Evolutionary conservation across 441 rosid genomes (phyloP).

Genomic region (Erodium moschatum): DNA sequence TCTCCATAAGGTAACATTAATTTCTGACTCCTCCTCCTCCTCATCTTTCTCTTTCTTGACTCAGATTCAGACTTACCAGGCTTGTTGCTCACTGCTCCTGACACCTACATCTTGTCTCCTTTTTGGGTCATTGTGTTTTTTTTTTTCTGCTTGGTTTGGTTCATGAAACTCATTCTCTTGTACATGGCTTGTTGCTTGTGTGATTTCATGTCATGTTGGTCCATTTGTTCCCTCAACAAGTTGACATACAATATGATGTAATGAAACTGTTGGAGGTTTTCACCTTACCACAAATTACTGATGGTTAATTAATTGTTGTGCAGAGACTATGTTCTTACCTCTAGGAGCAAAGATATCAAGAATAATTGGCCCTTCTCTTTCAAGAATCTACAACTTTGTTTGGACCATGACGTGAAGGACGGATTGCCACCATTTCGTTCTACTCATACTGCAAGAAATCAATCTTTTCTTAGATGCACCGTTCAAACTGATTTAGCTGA

Average conservation of each 20-base stretch:
- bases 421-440: slow-evolving; percentile 73
- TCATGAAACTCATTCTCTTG: slow-evolving; percentile 12
- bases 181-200: slow-evolving; percentile 12
- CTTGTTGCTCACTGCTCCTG: slow-evolving; percentile 28
- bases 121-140: slow-evolving; percentile 17
- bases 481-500: slow-evolving; percentile 23
- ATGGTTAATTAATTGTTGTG: slow-evolving; percentile 23
- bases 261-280: too few species aligned
- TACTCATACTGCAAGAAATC: slow-evolving; percentile 37
- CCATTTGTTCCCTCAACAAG: slow-evolving; percentile 19
- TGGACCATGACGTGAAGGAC: slow-evolving; percentile 76
- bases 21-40: too few species aligned
- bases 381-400: slow-evolving; percentile 61
- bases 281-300: too few species aligned
- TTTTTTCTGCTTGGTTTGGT: slow-evolving; percentile 13
- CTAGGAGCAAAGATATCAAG: slow-evolving; percentile 66
- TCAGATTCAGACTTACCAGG: slow-evolving; percentile 43
- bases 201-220: slow-evolving; percentile 34
- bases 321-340: slow-evolving; percentile 78
- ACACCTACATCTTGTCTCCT: slow-evolving; percentile 26
- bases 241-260: slow-evolving; percentile 18
- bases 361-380: slow-evolving; percentile 89
- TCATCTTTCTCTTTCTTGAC: slow-evolving; percentile 13
- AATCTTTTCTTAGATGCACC: slow-evolving; percentile 11
- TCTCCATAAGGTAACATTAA: slow-evolving; percentile 77